These are phyloP conservation scores for Xanthoparmelia taractica DNA, from an alignment of 495 filamentous ascomycete species.

Conservation along the genomic window DNA sequence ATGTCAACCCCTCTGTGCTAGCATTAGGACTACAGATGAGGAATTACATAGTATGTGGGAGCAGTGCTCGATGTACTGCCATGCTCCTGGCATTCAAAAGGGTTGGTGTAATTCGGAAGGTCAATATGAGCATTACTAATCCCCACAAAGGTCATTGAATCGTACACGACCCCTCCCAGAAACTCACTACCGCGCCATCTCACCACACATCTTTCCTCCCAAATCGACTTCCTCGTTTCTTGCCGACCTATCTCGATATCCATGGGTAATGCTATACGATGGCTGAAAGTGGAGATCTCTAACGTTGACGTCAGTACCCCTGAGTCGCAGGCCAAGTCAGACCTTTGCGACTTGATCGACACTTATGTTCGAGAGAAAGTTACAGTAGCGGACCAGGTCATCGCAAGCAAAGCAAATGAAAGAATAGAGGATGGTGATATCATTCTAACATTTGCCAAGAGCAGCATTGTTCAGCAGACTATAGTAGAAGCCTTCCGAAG, in stretches of 20 bases:
- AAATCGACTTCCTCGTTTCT: conserved; percentile 88
- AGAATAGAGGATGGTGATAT: conserved; percentile 74
- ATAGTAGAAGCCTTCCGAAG: conserved; percentile 61
- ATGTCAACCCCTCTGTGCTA: conserved; percentile 83
- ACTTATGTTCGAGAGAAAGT: conserved; percentile 85
- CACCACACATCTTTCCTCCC: conserved; percentile 84
- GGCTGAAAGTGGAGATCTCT: conserved; percentile 81
- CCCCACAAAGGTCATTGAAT: conserved; percentile 64
- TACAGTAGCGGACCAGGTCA: conserved; percentile 75
- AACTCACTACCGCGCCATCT: conserved; percentile 83
- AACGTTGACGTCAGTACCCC: conserved; percentile 74
- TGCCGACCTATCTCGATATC: conserved; percentile 87
- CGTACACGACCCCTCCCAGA: conserved; percentile 77
- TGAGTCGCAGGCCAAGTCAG: conserved; percentile 67
- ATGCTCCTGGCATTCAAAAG: conserved; percentile 84
- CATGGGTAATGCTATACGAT: conserved; percentile 92
- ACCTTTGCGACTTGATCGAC: conserved; percentile 74
- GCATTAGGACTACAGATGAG: conserved; percentile 84
- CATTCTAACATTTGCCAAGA: conserved; percentile 84
- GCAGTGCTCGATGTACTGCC: conserved; percentile 78
- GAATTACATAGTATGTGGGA: conserved; percentile 81
- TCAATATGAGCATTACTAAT: conserved; percentile 11
- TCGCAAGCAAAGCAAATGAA: conserved; percentile 62
- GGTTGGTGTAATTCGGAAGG: conserved; percentile 40
- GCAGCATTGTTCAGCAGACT: conserved; percentile 73